Evolutionary conservation across 352 stramenopile species (phyloP).

Genomic region (Phytophthora cajani): DNA sequence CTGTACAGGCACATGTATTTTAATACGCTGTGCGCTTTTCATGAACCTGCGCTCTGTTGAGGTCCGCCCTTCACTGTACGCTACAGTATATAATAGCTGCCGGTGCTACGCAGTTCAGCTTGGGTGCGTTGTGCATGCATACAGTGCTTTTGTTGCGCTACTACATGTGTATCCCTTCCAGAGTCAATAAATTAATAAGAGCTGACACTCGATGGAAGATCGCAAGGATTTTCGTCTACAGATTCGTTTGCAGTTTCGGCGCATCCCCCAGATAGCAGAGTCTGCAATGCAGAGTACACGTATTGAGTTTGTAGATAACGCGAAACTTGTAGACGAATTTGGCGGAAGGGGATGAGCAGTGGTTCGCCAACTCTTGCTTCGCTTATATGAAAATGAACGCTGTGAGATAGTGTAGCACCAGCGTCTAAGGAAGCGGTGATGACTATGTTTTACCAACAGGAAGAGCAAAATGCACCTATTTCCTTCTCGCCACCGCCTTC

Average conservation of each 20-base stretch:
- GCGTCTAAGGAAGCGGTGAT: not conserved
- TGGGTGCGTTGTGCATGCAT: no score
- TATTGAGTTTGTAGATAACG: not conserved
- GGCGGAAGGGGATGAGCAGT: constrained; percentile 1
- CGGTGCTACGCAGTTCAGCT: no score
- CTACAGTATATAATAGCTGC: no score
- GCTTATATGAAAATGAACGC: not conserved
- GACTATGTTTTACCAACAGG: constrained; percentile 3
- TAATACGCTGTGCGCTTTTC: no score
- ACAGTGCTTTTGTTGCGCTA: no score
- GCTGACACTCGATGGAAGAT: not conserved
- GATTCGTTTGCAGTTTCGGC: constrained; percentile 10
- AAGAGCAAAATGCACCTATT: constrained; percentile 8
- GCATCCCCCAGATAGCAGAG: not conserved
- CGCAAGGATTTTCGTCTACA: constrained; percentile 11
- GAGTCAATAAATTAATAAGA: no score
- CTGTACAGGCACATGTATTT: no score
- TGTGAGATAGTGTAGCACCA: not conserved
- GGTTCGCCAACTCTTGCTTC: not conserved
- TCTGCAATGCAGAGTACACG: no score
- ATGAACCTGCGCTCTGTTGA: no score
- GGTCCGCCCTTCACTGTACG: no score
- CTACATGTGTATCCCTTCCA: no score
- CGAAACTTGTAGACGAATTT: not conserved
- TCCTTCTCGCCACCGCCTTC: not conserved